phyloP scores from a whole-genome alignment of 768 basidiomycete species.

The Phylloporus rhodoxanthus region DNA sequence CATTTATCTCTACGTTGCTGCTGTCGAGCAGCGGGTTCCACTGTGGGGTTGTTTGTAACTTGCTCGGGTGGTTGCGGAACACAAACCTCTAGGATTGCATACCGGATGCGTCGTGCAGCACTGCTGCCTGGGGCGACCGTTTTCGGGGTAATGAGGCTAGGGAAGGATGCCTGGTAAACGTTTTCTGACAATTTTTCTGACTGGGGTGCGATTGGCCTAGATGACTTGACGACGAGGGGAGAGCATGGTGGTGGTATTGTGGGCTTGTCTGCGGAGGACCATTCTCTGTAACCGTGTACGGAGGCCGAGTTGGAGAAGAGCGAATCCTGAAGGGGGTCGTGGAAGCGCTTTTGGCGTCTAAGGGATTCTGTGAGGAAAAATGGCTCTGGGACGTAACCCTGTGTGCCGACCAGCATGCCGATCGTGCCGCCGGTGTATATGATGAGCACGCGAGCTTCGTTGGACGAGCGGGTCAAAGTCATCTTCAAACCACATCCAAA shows the following conservation, averaged over 20 bases:
- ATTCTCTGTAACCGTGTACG: slow-evolving; percentile 73
- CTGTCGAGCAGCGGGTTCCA: slow-evolving; percentile 87
- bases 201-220: slow-evolving; percentile 46
- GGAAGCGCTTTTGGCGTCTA: slow-evolving; percentile 77
- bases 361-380: slow-evolving; percentile 84
- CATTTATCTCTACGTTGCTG: slow-evolving; percentile 80
- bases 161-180: slow-evolving; percentile 68
- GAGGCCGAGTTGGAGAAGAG: slow-evolving; percentile 76
- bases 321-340: slow-evolving; percentile 85
- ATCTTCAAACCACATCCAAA: not conserved
- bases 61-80: slow-evolving; percentile 4
- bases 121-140: slow-evolving; percentile 55
- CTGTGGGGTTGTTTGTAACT: slow-evolving; percentile 33
- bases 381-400: slow-evolving; percentile 81
- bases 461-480: slow-evolving; percentile 33
- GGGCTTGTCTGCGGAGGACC: slow-evolving; percentile 43
- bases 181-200: slow-evolving; percentile 50
- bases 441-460: slow-evolving; percentile 78
- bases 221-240: slow-evolving; percentile 58
- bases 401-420: slow-evolving; percentile 74
- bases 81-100: slow-evolving; percentile 73
- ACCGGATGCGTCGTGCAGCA: slow-evolving; percentile 69
- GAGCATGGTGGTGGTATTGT: slow-evolving; percentile 10
- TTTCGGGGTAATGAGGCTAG: slow-evolving; percentile 75
- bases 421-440: slow-evolving; percentile 91